Percentiles rank a stretch among this genome's conserved stretches.
These are phyloP conservation scores for Limonium bicolor DNA, from an alignment of 148 eudicot genomes.

Conservation along the genomic window DNA sequence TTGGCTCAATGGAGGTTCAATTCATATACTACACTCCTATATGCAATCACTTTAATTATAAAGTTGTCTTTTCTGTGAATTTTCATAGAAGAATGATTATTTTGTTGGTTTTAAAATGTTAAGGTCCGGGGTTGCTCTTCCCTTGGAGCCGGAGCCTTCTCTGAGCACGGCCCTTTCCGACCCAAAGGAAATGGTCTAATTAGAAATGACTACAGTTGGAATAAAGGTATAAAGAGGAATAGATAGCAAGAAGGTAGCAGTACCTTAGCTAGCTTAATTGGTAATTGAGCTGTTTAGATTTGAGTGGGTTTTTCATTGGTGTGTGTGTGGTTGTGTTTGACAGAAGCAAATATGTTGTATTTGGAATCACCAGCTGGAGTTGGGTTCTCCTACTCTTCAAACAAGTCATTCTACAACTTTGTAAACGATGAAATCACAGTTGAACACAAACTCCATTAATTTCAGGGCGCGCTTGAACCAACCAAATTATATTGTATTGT, in stretches of 20 bases:
- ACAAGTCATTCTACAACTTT: slow-evolving; percentile 1
- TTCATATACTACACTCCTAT: no score
- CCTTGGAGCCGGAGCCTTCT: not conserved
- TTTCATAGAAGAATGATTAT: not conserved
- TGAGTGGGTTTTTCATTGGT: not conserved
- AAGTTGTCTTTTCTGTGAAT: no score
- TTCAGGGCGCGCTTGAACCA: no score
- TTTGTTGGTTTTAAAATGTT: not conserved
- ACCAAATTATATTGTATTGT: no score
- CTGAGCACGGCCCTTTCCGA: slow-evolving; percentile 1
- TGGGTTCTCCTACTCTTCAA: slow-evolving; percentile 1
- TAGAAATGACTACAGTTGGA: slow-evolving; percentile 1
- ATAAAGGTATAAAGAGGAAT: no score
- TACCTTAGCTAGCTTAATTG: not conserved
- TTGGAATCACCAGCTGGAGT: slow-evolving; percentile 3
- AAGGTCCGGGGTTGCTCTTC: not conserved
- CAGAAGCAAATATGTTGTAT: slow-evolving; percentile 2
- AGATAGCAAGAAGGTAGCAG: no score
- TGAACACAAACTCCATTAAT: no score
- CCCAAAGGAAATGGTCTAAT: slow-evolving; percentile 1
- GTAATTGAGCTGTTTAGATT: not conserved
- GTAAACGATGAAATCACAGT: slow-evolving; percentile 2
- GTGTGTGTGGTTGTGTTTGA: not conserved
- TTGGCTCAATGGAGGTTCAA: slow-evolving; percentile 98
- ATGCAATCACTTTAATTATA: no score